These are phyloP conservation scores for Umbelopsis vinacea DNA, from an alignment of 192 early-diverging fungal species.

Conservation along the genomic window DNA sequence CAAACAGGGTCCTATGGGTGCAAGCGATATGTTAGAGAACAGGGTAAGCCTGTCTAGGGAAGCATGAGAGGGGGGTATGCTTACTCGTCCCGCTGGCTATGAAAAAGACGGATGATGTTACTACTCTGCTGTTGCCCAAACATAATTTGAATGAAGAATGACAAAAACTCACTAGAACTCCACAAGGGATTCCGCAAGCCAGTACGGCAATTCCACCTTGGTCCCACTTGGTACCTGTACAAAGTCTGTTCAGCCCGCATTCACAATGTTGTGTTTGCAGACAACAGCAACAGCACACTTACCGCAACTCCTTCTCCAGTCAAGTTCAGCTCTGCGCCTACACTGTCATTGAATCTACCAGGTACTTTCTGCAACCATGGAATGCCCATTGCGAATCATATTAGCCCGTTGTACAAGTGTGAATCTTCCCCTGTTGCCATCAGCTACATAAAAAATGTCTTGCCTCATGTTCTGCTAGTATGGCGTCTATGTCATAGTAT, in stretches of 20 bases:
- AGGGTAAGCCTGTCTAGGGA: neutral
- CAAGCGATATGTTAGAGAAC: neutral
- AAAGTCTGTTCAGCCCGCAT: neutral
- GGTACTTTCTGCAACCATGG: slow-evolving; percentile 31
- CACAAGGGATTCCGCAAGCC: slow-evolving; percentile 45
- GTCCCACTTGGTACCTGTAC: slow-evolving; percentile 31
- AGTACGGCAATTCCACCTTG: slow-evolving; percentile 47
- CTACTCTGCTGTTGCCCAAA: too few species aligned
- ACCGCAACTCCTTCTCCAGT: slow-evolving; percentile 39
- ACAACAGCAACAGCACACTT: neutral
- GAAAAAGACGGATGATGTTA: neutral
- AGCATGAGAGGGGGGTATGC: neutral
- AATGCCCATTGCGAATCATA: neutral
- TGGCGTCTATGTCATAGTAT: slow-evolving; percentile 63
- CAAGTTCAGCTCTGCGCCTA: slow-evolving; percentile 34
- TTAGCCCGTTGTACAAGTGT: neutral
- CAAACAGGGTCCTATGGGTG: slow-evolving; percentile 30
- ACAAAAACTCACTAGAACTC: slow-evolving; percentile 10
- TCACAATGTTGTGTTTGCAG: neutral
- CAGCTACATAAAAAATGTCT: too few species aligned
- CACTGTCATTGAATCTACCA: slow-evolving; percentile 26
- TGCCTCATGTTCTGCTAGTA: slow-evolving; percentile 60
- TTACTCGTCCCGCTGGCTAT: neutral
- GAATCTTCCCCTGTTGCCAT: neutral
- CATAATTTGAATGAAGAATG: too few species aligned